Evolutionary conservation across 768 basidiomycete genomes (phyloP), one percentile per base, ranked within the genome.

Genomic region (Collybia sordida): DNA sequence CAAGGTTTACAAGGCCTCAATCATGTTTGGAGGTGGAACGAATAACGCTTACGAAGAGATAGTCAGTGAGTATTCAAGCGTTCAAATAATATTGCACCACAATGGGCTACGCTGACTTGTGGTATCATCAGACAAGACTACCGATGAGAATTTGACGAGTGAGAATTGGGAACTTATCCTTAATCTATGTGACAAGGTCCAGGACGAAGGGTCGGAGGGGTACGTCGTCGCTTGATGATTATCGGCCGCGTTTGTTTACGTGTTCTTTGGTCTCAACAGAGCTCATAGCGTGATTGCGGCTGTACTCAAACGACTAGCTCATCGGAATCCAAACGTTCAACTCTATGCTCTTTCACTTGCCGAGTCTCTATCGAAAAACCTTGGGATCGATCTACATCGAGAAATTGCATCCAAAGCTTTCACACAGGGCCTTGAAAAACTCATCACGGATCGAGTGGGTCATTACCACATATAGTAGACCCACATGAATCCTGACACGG

Each of bases 111-210:
- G 45, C 40, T 49, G 23, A 53, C 52, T n/a, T 45, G 35, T 37
- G 24, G 14, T 6, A 49, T 31, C 17, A 15, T 46, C 68, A 97
- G 95, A 70, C 60, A 96, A 97, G 72, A 90, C 96, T 27, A 99
- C 97, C n/a, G 93, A 95, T 66, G 97, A 98, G 80, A 94, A 93
- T 66, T 75, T 95, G 51, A 95, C 95, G 0, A 77, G 79, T 48
- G 96, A 97, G 72, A 91, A 97, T 68, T 99, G 97, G 97, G 94
- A 94, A 64, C 75, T 93, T 51, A 92, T 95, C 54, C 64, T 98
- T 42, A 93, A 90, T 59, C 69, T 98, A n/a, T 97, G 94, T 59
- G 97, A 99, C 73, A 97, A 97, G 70, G 94, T 99, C 5, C 75
- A 79, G 24, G 93, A 94, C 11, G 96, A 99, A 55, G 88, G 91